A percentile compares a stretch with the other conserved stretches of the same genome.
phyloP scores from a whole-genome alignment of 345 rosid genomes.

The Brassica cretica region DNA sequence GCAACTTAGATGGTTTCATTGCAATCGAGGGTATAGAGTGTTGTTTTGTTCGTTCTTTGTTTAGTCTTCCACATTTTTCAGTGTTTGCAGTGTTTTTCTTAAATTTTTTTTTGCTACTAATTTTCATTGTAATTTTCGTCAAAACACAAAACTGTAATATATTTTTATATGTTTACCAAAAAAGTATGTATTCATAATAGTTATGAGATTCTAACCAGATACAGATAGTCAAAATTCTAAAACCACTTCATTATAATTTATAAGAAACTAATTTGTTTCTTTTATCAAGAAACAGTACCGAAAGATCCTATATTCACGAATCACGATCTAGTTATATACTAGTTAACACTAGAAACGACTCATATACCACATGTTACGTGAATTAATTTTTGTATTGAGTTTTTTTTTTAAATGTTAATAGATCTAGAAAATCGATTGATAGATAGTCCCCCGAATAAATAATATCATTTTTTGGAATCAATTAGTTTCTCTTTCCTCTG shows the following conservation, averaged over 20 bases:
- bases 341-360: constrained; percentile 1
- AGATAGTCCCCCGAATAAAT: neutral
- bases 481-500: too few relatives aligned
- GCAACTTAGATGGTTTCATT: too few relatives aligned
- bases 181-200: neutral
- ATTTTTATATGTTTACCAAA: too few relatives aligned
- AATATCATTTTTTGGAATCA: neutral
- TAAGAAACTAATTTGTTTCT: neutral
- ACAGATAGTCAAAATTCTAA: neutral
- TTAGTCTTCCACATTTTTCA: too few relatives aligned
- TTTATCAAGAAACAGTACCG: neutral
- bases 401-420: neutral
- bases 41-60: too few relatives aligned
- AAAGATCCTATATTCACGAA: neutral
- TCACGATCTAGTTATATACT: neutral
- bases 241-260: neutral
- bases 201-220: neutral
- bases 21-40: too few relatives aligned
- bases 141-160: too few relatives aligned
- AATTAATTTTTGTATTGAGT: neutral
- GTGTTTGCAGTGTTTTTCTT: too few relatives aligned
- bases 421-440: neutral
- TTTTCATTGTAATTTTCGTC: too few relatives aligned
- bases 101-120: too few relatives aligned
- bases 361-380: constrained; percentile 23